Base-by-base conservation (phyloP, 495 filamentous ascomycete species). In the Oidiodendron maius region DNA sequence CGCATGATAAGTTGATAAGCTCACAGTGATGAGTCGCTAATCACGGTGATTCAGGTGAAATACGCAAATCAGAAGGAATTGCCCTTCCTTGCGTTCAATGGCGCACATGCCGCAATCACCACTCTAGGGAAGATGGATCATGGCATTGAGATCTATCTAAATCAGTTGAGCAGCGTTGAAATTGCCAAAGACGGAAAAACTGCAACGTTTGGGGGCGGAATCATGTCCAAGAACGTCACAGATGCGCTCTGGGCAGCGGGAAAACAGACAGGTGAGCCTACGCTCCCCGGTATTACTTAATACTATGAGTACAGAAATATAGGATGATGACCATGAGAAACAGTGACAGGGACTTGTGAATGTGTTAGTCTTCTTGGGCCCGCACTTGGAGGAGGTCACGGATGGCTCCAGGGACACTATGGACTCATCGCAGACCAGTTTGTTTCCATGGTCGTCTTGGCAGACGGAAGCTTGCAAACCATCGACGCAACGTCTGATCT, bases 391-490 rank as follows among this genome's bases (percentile, higher is more conserved):
- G 77, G 76, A 0, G 78, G 78, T 3, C 71, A 75, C 53, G 78
- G 78, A 18, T 71, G 66, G 60, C 61, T 78, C 10, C 67, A 62
- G 40, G 71, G 71, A 0, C 46, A 59, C 18, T 62, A 77, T 48
- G 78, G 78, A 4, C 62, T 80, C 11, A 68, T 67, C 0, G 71
- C 78, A 48, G 78, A 83, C 61, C 74, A 72, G 48, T 65, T 81
- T 0, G 55, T 78, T 9, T 64, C 64, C 2, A 68, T 65, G 6
- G 62, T 81, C 4, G 75, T 80, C 1, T 64, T 76, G 3, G 75
- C 75, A 3, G 66, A 77, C 40, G 75, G 74, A 1, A 0, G 78
- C 76, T 84, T 20, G 72, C 38, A 42, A 20, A 56, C 71, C 24
- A 61, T 48, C 3, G 22, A 13, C 2, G 45, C 34, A 9, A 82